Conservation (phyloP, 2,329 filamentous ascomycete genomes). For the Zymoseptoria pseudotritici region DNA sequence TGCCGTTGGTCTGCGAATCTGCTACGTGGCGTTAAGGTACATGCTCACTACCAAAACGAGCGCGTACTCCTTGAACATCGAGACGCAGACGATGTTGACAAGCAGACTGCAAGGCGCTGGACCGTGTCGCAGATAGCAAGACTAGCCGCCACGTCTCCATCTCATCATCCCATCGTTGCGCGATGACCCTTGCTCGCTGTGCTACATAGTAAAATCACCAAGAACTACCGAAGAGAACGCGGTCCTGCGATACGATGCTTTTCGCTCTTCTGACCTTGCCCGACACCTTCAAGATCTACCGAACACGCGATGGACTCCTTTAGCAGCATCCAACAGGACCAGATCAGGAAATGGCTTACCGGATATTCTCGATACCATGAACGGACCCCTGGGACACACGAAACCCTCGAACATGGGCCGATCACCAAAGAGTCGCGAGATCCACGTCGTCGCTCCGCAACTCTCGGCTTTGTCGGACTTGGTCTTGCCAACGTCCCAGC, state of each 20-base stretch:
- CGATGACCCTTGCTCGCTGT: neutral
- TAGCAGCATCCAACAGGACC: neutral
- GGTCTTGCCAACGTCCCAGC: neutral
- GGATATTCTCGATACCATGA: neutral
- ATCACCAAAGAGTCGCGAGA: neutral
- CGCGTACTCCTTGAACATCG: too few species aligned
- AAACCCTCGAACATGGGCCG: neutral
- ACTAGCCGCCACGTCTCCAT: too few species aligned
- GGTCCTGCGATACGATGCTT: neutral
- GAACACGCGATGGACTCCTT: neutral
- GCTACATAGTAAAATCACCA: too few species aligned
- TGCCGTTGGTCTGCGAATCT: too few species aligned
- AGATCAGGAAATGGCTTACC: neutral
- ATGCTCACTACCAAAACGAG: too few species aligned
- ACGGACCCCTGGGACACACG: neutral
- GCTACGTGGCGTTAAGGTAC: too few species aligned
- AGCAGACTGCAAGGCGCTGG: too few species aligned
- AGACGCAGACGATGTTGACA: too few species aligned
- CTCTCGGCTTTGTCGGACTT: neutral
- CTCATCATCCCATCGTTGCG: neutral
- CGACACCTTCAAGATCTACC: neutral
- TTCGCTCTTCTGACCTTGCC: neutral
- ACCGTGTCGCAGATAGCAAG: too few species aligned
- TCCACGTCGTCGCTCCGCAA: neutral
- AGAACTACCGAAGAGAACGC: too few species aligned